Conservation (phyloP, 106 monocot genomes). For the Dendrobium officinale region DNA sequence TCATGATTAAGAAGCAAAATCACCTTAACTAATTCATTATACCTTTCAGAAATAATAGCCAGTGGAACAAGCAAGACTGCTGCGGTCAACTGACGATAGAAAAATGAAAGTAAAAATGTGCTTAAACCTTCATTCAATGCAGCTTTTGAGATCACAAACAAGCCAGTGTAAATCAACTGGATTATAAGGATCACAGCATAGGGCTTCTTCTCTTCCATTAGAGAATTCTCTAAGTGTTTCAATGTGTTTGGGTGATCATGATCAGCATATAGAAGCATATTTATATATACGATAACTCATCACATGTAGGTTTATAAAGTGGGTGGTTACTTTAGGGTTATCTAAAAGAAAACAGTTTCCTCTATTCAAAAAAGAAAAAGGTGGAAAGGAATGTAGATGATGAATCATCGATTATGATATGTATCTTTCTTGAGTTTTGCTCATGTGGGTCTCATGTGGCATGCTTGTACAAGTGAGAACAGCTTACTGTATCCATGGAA, state of each 20-base stretch:
- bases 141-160: slow-evolving; percentile 56
- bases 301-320: neutral
- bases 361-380: neutral
- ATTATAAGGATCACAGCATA: slow-evolving; percentile 43
- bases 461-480: no score
- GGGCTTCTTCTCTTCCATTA: slow-evolving; percentile 34
- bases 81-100: slow-evolving; percentile 50
- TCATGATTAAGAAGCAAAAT: neutral
- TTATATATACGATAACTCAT: neutral
- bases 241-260: no score
- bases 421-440: neutral
- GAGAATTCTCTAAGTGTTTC: neutral
- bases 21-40: neutral
- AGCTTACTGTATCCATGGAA: no score
- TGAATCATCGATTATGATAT: neutral
- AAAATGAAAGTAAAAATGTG: slow-evolving; percentile 52
- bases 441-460: neutral
- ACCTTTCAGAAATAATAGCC: slow-evolving; percentile 44
- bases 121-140: slow-evolving; percentile 52
- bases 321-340: neutral
- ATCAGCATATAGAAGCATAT: neutral
- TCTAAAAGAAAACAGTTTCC: neutral
- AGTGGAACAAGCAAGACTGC: slow-evolving; percentile 40
- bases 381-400: neutral
- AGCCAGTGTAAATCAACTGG: slow-evolving; percentile 46